Percentiles rank a stretch among this genome's conserved stretches.
phyloP scores from a whole-genome alignment of 495 filamentous ascomycete genomes.

The Trichoderma erinaceum region DNA sequence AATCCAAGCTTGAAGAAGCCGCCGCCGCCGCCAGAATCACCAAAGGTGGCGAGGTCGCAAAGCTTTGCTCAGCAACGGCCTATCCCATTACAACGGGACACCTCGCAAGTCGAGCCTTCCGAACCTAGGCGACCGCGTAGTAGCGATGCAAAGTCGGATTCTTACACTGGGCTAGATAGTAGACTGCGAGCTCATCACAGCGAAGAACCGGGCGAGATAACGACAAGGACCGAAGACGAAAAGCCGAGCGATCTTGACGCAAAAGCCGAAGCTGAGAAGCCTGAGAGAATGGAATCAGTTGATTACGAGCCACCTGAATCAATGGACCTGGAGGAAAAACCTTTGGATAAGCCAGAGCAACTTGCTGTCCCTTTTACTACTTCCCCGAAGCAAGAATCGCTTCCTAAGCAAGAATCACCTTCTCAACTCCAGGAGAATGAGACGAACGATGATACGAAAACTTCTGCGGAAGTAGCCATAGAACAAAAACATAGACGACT shows the following conservation, averaged over 20 bases:
- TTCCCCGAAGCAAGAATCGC: background rate
- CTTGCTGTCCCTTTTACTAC: background rate
- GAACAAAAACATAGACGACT: background rate
- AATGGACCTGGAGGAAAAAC: background rate
- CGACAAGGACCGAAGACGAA: constrained; percentile 11
- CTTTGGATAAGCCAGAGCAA: background rate
- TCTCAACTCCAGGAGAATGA: background rate
- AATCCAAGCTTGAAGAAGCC: constrained; percentile 46
- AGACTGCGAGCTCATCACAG: constrained; percentile 29
- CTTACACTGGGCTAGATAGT: constrained; percentile 27
- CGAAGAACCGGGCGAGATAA: constrained; percentile 32
- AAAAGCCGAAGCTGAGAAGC: background rate
- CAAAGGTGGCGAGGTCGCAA: constrained; percentile 37
- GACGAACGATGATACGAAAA: background rate
- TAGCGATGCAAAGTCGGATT: constrained; percentile 39
- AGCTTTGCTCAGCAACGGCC: constrained; percentile 36
- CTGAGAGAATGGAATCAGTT: background rate
- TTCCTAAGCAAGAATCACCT: background rate
- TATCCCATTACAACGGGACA: constrained; percentile 36
- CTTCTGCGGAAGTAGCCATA: background rate
- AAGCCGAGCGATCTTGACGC: constrained; percentile 26
- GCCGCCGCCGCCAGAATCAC: constrained; percentile 35
- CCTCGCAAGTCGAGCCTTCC: constrained; percentile 33
- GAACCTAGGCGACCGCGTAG: constrained; percentile 37
- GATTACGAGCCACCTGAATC: background rate